Percentiles rank a stretch among this genome's conserved stretches.
phyloP scores from a whole-genome alignment of 2,329 filamentous ascomycete genomes.

The Penicillium olsonii region DNA sequence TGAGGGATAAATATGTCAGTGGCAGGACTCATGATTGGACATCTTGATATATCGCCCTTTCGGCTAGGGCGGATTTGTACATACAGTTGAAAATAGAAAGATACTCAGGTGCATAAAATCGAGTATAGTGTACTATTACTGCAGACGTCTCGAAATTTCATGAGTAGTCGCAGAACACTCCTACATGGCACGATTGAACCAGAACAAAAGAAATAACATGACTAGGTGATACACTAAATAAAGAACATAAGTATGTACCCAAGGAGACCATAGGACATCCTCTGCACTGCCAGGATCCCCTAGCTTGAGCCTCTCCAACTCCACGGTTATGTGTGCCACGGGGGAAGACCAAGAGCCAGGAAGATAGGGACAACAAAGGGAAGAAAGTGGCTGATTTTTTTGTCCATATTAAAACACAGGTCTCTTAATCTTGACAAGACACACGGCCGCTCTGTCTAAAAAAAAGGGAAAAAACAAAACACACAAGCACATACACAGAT shows the following conservation, averaged over 20 bases:
- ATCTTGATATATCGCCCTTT: slow-evolving; percentile 7
- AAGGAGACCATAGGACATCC: slow-evolving; percentile 19
- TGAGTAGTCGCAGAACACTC: too few relatives aligned
- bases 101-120: slow-evolving; percentile 13
- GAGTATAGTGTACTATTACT: slow-evolving; percentile 16
- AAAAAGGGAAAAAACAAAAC: slow-evolving; percentile 22
- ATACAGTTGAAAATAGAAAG: slow-evolving; percentile 21
- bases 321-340: slow-evolving; percentile 12
- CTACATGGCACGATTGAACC: neutral
- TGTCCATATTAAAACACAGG: slow-evolving; percentile 43
- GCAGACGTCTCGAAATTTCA: neutral
- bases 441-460: slow-evolving; percentile 38
- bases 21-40: neutral
- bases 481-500: slow-evolving; percentile 28
- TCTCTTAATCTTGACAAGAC: slow-evolving; percentile 41
- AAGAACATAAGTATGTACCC: slow-evolving; percentile 31
- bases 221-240: slow-evolving; percentile 32
- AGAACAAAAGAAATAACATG: slow-evolving; percentile 33
- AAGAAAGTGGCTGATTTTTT: slow-evolving; percentile 35
- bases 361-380: slow-evolving; percentile 27
- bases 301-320: slow-evolving; percentile 5
- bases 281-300: slow-evolving; percentile 5
- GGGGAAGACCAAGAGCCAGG: slow-evolving; percentile 10
- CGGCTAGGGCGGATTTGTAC: slow-evolving; percentile 12
- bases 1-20: neutral